Evolutionary conservation across 2,329 filamentous ascomycete genomes (phyloP), one percentile per base, ranked within the genome.

Genomic region (Monosporascus sp.): DNA sequence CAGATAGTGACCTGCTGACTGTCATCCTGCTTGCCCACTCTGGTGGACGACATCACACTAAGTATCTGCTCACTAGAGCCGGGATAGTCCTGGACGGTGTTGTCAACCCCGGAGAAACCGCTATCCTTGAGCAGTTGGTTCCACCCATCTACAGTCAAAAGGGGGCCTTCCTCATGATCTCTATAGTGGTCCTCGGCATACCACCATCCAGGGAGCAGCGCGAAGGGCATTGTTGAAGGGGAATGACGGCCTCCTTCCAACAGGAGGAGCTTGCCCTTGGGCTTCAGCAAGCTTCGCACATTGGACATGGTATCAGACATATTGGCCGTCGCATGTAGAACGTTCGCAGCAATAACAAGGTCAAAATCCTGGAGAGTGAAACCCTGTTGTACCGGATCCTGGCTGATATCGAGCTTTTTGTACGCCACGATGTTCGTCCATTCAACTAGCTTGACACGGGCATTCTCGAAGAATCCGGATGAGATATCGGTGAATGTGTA

Each of bases 401-500:
- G 50, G 6, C 47, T 46, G 19, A 55, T 52, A 20, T 57, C 57
- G 9, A 53, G 49, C 16, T 43, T 52, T n/a, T 52, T 50, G 52
- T 46, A 61, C n/a, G 38, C 52, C 22, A 60, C 51, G 5, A 19
- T 20, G 20, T 48, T 41, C 34, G 45, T 17, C 52, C 52, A 59
- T 14, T 17, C 34, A 19, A 51, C 40, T 16, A 64, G 48, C 24
- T 57, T 56, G 14, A 50, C 49, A 43, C 56, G 49, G 19, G 62
- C 57, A 26, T 52, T 54, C 38, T 56, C 54, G 44, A 67, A 64
- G 49, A 62, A 61, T n/a, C 57, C 55, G 7, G 54, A 7, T 5
- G 58, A 59, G 9, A 63, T 57, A 49, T 66, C 61, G 3, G 64
- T 66, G 41, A 62, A 66, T 5, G 54, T 57, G 50, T 62, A 65